Conservation (phyloP, 169 alveolate species). For the Perkinsus olseni region DNA sequence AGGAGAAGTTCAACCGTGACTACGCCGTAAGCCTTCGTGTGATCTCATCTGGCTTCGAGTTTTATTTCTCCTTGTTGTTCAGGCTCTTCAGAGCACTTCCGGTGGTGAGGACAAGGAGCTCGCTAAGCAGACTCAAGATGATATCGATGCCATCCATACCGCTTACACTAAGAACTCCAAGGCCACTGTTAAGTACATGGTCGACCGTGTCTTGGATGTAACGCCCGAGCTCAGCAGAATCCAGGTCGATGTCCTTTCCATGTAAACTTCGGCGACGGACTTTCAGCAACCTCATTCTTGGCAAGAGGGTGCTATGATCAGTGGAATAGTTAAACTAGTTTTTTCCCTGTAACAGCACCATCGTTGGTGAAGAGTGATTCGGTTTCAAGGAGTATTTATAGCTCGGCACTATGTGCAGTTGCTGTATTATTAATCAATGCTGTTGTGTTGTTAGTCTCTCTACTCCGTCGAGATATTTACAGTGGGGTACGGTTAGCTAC, state of each 20-base stretch:
- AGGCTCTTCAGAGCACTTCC: not conserved
- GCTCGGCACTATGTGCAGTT: too few relatives aligned
- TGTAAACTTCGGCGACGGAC: not conserved
- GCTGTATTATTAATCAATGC: too few relatives aligned
- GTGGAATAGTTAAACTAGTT: too few relatives aligned
- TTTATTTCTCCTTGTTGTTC: not conserved
- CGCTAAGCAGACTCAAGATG: not conserved
- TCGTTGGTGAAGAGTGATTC: too few relatives aligned
- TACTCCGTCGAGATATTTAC: too few relatives aligned
- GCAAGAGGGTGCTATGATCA: too few relatives aligned
- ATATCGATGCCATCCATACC: not conserved
- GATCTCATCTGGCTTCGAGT: not conserved
- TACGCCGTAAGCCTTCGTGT: not conserved
- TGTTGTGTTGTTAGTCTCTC: too few relatives aligned
- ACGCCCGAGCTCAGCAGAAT: not conserved
- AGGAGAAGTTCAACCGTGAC: conserved; percentile 1
- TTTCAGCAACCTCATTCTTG: too few relatives aligned
- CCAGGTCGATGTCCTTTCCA: not conserved
- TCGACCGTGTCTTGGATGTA: not conserved
- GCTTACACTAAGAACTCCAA: not conserved
- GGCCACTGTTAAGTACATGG: not conserved
- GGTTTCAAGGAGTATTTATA: too few relatives aligned
- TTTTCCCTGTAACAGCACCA: too few relatives aligned
- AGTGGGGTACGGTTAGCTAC: too few relatives aligned
- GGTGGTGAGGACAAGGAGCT: not conserved